Evolutionary conservation across 2,329 filamentous ascomycete genomes (phyloP), one percentile per base, ranked within the genome.

Genomic region (Rhinocladiella mackenziei): DNA sequence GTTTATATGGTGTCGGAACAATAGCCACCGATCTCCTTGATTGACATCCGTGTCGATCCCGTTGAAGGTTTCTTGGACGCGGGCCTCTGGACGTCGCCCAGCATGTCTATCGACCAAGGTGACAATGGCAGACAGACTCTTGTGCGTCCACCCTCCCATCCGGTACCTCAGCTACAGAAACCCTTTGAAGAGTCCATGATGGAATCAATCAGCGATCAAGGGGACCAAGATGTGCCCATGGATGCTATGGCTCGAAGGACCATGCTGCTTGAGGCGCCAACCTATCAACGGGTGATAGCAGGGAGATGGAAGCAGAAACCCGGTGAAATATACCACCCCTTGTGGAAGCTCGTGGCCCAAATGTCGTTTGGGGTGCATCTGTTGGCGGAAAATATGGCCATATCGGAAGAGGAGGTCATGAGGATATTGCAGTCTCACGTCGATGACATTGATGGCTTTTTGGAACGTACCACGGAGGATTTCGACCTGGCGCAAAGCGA

Each of bases 361-460:
- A 89, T 97, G 56, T 84, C 88, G 1, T 97, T 97, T 64, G 91
- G 92, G 14, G 83, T 97, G 26, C 89, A 96, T 63, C 73, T 97
- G 32, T 69, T 97, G 45, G 79, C 94, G 43, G 83, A 89, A 58
- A 81, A 83, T 49, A 79, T 94, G 63, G 89, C 92, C 40, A 94
- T 91, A 65, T 94, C 87, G 56, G 86, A 94, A 55, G 75, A 81
- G 23, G 86, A 94, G 62, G 91, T 96, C 9, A 83, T 95, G 52
- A 81, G 77, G 53, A 97, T 97, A 40, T 73, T 97, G 43, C 88
- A 96, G 60, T 81, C 80, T 10, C 91, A 97, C 64, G 92, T 97
- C 49, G 86, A 95, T 60, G 91, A 97, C 64, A 80, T 97, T 20
- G 92, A 97, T 65, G 83, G 84, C 58, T 96, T 95, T 59, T 71